phyloP scores from a whole-genome alignment of 805 yeast genomes.

The Clavispora phyllophila region DNA sequence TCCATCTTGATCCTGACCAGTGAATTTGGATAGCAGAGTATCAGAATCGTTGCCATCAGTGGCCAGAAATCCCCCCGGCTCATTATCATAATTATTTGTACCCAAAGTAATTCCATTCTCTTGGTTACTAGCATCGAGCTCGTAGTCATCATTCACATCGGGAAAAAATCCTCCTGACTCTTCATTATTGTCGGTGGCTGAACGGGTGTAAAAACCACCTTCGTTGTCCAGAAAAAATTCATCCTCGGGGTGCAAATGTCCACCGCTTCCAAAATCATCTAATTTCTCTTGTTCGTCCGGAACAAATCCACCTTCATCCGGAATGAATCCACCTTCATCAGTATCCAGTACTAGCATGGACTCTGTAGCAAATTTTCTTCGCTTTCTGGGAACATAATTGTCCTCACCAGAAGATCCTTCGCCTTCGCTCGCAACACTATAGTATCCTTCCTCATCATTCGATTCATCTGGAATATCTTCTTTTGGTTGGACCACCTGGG shows the following conservation, averaged over 20 bases:
- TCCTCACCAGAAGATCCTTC: slow-evolving; percentile 9
- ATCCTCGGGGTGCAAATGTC: background rate
- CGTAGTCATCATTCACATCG: too few species aligned
- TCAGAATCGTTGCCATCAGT: too few species aligned
- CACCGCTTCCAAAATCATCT: background rate
- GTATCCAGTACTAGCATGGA: background rate
- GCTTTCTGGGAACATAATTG: slow-evolving; percentile 4
- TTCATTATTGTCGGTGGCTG: too few species aligned
- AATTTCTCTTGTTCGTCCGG: background rate
- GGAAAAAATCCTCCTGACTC: background rate
- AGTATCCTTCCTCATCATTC: slow-evolving; percentile 16
- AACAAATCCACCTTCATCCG: background rate
- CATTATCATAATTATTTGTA: too few species aligned
- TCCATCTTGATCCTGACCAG: too few species aligned
- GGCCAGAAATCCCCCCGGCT: too few species aligned
- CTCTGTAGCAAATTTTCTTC: background rate
- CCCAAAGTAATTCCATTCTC: too few species aligned
- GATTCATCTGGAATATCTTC: background rate
- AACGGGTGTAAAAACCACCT: too few species aligned
- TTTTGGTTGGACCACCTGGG: background rate
- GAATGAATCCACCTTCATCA: slow-evolving; percentile 1
- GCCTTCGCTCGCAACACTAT: slow-evolving; percentile 16
- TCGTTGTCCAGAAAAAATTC: background rate
- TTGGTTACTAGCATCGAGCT: too few species aligned
- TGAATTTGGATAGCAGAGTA: too few species aligned